Evolutionary conservation across 2,329 filamentous ascomycete species (phyloP).

Genomic region (Nemania bipapillata): DNA sequence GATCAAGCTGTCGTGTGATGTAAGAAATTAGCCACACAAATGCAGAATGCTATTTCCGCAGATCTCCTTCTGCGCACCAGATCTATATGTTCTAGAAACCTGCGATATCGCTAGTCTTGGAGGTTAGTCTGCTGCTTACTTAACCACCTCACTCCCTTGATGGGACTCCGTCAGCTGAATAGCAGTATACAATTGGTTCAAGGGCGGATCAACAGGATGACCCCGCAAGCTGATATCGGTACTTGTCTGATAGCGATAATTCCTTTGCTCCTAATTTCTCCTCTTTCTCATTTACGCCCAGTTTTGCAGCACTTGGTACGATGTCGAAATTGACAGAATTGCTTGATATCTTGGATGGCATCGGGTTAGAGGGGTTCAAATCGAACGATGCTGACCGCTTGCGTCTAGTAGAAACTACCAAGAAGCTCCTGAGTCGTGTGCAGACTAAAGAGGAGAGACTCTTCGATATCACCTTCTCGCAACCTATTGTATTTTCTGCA

Average conservation of each 20-base stretch:
- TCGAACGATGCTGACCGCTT: conserved; percentile 38
- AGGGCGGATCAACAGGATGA: neutral
- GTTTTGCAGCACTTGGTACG: neutral
- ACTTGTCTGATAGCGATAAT: neutral
- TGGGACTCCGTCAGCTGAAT: too few species aligned
- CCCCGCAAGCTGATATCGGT: neutral
- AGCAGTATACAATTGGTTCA: too few species aligned
- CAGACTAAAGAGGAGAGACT: conserved; percentile 42
- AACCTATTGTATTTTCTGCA: conserved; percentile 40
- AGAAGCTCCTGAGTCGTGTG: conserved; percentile 40
- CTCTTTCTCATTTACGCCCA: neutral
- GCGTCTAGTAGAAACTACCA: conserved; percentile 36
- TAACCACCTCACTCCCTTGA: too few species aligned
- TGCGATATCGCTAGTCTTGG: too few species aligned
- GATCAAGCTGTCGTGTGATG: too few species aligned
- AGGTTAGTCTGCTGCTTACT: too few species aligned
- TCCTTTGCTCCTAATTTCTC: neutral
- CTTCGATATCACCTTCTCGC: conserved; percentile 34
- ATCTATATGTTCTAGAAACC: too few species aligned
- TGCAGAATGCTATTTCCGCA: too few species aligned
- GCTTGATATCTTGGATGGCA: conserved; percentile 5
- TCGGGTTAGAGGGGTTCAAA: conserved; percentile 32
- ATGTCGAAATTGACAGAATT: conserved; percentile 17
- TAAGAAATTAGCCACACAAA: too few species aligned
- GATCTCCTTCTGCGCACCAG: too few species aligned